A percentile compares a stretch with the other conserved stretches of the same genome.
Evolutionary conservation across 2,329 filamentous ascomycete genomes (phyloP).

Genomic region (Trichoderma afroharzianum): DNA sequence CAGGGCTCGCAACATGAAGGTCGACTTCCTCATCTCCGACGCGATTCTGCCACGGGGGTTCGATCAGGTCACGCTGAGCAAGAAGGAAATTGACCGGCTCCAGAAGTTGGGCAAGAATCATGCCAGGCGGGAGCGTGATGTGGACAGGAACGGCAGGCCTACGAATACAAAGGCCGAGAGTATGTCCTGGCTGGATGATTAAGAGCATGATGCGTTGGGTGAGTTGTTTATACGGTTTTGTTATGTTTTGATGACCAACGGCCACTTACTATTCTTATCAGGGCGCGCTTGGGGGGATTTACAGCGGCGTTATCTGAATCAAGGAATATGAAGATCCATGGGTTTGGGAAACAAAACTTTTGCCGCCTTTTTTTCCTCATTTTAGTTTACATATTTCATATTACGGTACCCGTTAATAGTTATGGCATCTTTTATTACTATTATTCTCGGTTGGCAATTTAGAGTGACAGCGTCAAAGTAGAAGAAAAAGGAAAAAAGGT

Average conservation of each 20-base stretch:
- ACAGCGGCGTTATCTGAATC: not conserved
- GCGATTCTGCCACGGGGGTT: conserved; percentile 44
- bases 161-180: conserved; percentile 33
- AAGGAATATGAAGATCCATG: not conserved
- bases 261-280: not conserved
- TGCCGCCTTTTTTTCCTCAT: not conserved
- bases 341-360: not conserved
- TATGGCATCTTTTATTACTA: not conserved
- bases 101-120: conserved; percentile 46
- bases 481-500: not conserved
- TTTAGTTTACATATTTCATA: not conserved
- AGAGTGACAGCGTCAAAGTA: not conserved
- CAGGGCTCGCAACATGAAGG: conserved; percentile 56
- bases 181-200: not conserved
- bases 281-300: not conserved
- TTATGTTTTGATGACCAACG: not conserved
- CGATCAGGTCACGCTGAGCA: conserved; percentile 46
- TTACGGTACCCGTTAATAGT: not conserved
- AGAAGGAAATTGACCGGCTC: conserved; percentile 46
- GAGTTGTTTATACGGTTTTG: not conserved
- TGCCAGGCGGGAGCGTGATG: conserved; percentile 43
- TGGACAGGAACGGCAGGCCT: conserved; percentile 38
- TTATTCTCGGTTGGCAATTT: not conserved
- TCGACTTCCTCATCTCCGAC: conserved; percentile 47
- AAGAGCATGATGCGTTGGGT: not conserved